phyloP scores from a whole-genome alignment of 495 filamentous ascomycete species.

The Annulohypoxylon stygium region DNA sequence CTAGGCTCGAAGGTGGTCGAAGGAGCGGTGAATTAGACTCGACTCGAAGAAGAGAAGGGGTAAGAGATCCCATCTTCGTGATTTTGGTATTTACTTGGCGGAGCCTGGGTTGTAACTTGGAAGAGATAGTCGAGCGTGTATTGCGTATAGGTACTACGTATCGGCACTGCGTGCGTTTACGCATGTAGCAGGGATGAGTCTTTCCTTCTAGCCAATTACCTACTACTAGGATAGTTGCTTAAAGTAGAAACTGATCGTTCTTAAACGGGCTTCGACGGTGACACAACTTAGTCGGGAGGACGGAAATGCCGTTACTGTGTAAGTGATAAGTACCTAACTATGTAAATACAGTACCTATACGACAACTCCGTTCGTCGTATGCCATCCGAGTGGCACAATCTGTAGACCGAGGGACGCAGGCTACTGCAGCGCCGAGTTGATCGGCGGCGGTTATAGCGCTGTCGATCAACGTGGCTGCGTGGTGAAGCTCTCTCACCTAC shows the following conservation, averaged over 20 bases:
- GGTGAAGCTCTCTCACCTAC: conserved; percentile 29
- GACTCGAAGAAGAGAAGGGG: neutral
- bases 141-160: no score
- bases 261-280: neutral
- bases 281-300: neutral
- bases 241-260: conserved; percentile 8
- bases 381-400: conserved; percentile 11
- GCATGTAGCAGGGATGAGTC: conserved; percentile 2
- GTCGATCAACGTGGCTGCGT: conserved; percentile 40
- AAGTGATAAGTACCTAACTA: conserved; percentile 1
- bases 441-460: conserved; percentile 24
- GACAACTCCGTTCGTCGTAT: neutral
- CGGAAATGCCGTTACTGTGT: conserved; percentile 29
- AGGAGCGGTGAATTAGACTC: conserved; percentile 43
- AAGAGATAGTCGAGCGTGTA: neutral
- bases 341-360: neutral
- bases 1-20: conserved; percentile 14
- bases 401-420: conserved; percentile 21
- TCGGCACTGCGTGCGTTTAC: no score
- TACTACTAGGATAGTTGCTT: neutral
- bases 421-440: conserved; percentile 23
- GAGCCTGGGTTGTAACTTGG: neutral
- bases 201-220: neutral
- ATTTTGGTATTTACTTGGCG: neutral
- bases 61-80: neutral